phyloP scores from a whole-genome alignment of 495 filamentous ascomycete genomes.

The Immersiella caudata region DNA sequence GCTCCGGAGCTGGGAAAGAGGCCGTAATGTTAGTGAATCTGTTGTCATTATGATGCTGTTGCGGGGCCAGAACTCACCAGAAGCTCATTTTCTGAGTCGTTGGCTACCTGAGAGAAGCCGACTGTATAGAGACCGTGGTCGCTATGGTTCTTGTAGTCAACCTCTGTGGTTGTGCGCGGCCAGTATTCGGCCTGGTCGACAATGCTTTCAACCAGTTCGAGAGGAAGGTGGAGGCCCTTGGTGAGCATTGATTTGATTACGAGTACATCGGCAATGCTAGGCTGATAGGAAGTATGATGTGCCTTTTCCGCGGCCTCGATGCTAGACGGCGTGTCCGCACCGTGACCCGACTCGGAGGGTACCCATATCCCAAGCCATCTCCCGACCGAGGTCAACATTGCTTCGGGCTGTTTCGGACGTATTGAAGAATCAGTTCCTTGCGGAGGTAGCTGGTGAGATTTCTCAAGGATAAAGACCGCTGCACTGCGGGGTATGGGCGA shows the following conservation, averaged over 20 bases:
- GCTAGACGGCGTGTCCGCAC: neutral
- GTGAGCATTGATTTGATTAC: conserved; percentile 49
- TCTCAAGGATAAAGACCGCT: no score
- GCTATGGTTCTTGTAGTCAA: conserved; percentile 23
- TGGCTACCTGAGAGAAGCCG: neutral
- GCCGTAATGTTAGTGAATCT: neutral
- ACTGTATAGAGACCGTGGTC: neutral
- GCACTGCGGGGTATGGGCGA: neutral
- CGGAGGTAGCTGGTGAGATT: no score
- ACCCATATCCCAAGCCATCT: neutral
- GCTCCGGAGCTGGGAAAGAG: conserved; percentile 42
- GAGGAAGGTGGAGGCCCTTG: conserved; percentile 51
- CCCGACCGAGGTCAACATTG: neutral
- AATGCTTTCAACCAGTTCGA: conserved; percentile 68
- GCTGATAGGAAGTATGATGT: conserved; percentile 25
- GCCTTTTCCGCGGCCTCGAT: neutral
- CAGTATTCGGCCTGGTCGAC: conserved; percentile 74
- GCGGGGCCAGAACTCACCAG: conserved; percentile 35
- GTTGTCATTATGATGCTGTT: neutral
- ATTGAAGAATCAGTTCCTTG: no score
- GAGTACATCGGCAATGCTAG: conserved; percentile 48
- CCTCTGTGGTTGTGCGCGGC: conserved; percentile 51
- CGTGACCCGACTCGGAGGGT: neutral
- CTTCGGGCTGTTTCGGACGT: no score
- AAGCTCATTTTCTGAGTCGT: conserved; percentile 39